A percentile compares a stretch with the other conserved stretches of the same genome.
Evolutionary conservation across 371 early-diverging fungal species (phyloP).

Genomic region (Apophysomyces variabilis): DNA sequence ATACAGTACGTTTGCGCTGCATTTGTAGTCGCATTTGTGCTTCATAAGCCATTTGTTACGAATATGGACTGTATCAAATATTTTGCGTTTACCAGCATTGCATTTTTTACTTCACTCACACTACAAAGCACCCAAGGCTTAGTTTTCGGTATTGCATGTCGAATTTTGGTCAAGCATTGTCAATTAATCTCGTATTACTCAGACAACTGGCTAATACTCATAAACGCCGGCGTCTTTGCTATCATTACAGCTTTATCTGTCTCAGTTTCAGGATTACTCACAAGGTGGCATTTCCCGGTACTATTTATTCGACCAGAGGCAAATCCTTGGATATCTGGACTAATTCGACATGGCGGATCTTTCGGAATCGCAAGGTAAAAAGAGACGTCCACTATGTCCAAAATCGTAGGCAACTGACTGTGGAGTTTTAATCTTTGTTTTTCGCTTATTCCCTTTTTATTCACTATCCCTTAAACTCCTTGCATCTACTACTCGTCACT

Average conservation of each 20-base stretch:
- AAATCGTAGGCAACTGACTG: no score
- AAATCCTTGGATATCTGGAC: neutral
- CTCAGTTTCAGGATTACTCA: neutral
- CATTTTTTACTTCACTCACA: conserved; percentile 38
- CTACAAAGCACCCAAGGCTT: no score
- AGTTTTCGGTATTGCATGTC: neutral
- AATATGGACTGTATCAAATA: conserved; percentile 43
- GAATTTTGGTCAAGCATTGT: no score
- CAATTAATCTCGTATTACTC: no score
- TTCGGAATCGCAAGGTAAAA: neutral
- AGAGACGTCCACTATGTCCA: neutral
- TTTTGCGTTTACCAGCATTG: conserved; percentile 29
- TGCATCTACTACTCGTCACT: no score
- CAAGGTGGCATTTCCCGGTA: neutral
- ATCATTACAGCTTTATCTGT: neutral
- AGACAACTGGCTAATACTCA: neutral
- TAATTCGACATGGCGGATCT: neutral
- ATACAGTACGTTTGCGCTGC: conserved; percentile 35
- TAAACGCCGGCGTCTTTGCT: neutral
- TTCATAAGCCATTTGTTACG: conserved; percentile 48
- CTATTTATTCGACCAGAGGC: neutral
- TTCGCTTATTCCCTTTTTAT: no score
- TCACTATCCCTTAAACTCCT: no score
- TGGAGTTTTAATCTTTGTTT: no score
- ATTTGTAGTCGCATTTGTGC: conserved; percentile 29